Evolutionary conservation across 495 filamentous ascomycete genomes (phyloP).

Genomic region (Pyrenula massariospora): DNA sequence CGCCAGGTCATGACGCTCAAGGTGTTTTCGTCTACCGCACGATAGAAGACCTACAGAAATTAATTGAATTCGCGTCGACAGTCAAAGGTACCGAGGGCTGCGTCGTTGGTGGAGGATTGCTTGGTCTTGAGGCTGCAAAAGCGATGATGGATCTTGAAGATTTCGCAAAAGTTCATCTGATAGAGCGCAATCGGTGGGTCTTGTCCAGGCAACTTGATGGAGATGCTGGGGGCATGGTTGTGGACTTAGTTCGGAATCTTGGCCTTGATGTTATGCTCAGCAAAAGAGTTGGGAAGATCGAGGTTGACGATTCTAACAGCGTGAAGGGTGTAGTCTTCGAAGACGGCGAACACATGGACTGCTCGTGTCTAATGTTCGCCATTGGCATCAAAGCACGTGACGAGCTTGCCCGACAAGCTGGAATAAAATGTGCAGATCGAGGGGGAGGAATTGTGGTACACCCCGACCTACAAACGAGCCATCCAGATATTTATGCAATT

Average conservation of each 20-base stretch:
- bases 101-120: constrained; percentile 81
- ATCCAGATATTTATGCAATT: constrained; percentile 72
- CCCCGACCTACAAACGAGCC: constrained; percentile 55
- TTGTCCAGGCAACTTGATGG: constrained; percentile 75
- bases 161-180: constrained; percentile 66
- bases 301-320: constrained; percentile 51
- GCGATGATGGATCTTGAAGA: constrained; percentile 84
- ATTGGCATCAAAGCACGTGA: constrained; percentile 83
- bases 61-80: constrained; percentile 60
- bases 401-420: constrained; percentile 58
- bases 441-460: constrained; percentile 72
- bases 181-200: constrained; percentile 87
- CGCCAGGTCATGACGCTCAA: constrained; percentile 72
- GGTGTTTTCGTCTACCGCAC: constrained; percentile 96
- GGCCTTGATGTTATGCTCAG: constrained; percentile 76
- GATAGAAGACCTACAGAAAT: constrained; percentile 68
- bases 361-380: constrained; percentile 82
- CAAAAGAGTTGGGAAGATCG: constrained; percentile 64
- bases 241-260: constrained; percentile 70
- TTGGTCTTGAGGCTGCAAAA: constrained; percentile 89
- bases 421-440: constrained; percentile 62
- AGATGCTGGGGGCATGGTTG: constrained; percentile 75
- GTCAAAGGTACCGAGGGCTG: constrained; percentile 60
- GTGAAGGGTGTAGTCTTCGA: constrained; percentile 73
- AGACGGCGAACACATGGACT: constrained; percentile 73